Evolutionary conservation across 345 rosid species (phyloP), one percentile per base, ranked within the genome.

Genomic region (Dovyalis caffra): DNA sequence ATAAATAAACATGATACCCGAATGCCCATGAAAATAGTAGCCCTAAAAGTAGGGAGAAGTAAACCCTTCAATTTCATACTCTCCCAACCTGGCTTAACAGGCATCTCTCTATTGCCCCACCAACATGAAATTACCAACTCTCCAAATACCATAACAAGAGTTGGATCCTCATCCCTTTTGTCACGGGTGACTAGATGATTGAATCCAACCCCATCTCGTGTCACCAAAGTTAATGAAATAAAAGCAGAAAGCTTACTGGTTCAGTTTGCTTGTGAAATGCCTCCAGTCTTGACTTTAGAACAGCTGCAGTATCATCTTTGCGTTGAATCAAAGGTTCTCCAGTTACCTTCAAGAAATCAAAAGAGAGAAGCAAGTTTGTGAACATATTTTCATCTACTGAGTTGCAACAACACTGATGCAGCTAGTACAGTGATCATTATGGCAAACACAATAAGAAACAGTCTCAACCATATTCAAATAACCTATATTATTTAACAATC

Each of bases 241-340:
- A 56, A 64, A 63, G 68, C n/a, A 66, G 33, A 70, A 47, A 63
- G 67, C 75, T 70, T 86, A 95, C 97, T 3, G 97, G 97, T 80
- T 91, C 89, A 14, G 98, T 95, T 83, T 92, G 97, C 86, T 77
- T 87, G 88, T 95, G 97, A 78, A 92, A 95, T 66, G 94, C 88
- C 74, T 90, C 93, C 64, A 95, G 94, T 83, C 98, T 89, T 43
- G 95, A 91, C 79, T 76, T 92, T n/a, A 95, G 92, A 70, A 95
- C 95, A 74, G 90, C 94, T 0, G 89, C 94, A 60, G 91, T 91
- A 76, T 95, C 99, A 70, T 95, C 99, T 83, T 91, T 91, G 45
- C 97, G 95, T 74, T 92, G 98, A 79, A 95, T 90, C 87, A 91
- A 80, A 57, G 94, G 91, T 69, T 92, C 98, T 77, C 98, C 95